These are phyloP conservation scores for Termitomyces heimii DNA, from an alignment of 768 basidiomycete genomes.

Conservation along the genomic window DNA sequence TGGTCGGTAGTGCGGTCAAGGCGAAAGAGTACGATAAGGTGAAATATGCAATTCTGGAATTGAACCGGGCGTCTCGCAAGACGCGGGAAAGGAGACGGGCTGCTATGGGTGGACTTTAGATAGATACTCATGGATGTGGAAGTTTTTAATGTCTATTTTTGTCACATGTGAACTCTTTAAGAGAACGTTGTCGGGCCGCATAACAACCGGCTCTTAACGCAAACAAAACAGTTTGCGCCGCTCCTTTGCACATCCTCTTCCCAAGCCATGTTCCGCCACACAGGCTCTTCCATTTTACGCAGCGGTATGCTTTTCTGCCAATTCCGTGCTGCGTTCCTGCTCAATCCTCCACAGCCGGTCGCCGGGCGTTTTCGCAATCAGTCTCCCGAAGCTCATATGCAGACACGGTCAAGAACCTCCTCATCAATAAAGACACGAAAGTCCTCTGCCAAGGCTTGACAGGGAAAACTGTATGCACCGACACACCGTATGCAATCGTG, in stretches of 20 bases:
- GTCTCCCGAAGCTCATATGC: slow-evolving; percentile 73
- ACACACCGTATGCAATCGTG: not conserved
- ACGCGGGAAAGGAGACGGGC: slow-evolving; percentile 57
- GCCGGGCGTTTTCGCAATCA: slow-evolving; percentile 79
- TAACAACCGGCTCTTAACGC: not conserved
- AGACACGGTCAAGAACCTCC: slow-evolving; percentile 86
- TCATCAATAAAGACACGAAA: slow-evolving; percentile 91
- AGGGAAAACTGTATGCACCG: slow-evolving; percentile 78
- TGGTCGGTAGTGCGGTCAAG: slow-evolving; percentile 49
- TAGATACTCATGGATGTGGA: not conserved
- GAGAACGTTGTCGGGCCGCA: slow-evolving; percentile 9
- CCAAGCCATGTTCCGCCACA: slow-evolving; percentile 51
- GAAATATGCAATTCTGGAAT: slow-evolving; percentile 66
- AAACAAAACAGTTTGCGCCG: not conserved
- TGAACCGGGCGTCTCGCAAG: slow-evolving; percentile 73
- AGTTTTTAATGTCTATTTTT: not conserved
- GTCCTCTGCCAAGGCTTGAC: slow-evolving; percentile 91
- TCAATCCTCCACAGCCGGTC: slow-evolving; percentile 40
- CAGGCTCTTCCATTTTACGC: slow-evolving; percentile 49
- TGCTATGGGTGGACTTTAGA: slow-evolving; percentile 27
- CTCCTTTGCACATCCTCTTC: slow-evolving; percentile 3
- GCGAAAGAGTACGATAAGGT: slow-evolving; percentile 70
- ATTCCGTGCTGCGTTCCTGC: not conserved
- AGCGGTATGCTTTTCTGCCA: slow-evolving; percentile 34
- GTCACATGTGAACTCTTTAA: not conserved